Evolutionary conservation across 2,329 filamentous ascomycete genomes (phyloP), one percentile per base, ranked within the genome.

Genomic region (Thielaviopsis populi): DNA sequence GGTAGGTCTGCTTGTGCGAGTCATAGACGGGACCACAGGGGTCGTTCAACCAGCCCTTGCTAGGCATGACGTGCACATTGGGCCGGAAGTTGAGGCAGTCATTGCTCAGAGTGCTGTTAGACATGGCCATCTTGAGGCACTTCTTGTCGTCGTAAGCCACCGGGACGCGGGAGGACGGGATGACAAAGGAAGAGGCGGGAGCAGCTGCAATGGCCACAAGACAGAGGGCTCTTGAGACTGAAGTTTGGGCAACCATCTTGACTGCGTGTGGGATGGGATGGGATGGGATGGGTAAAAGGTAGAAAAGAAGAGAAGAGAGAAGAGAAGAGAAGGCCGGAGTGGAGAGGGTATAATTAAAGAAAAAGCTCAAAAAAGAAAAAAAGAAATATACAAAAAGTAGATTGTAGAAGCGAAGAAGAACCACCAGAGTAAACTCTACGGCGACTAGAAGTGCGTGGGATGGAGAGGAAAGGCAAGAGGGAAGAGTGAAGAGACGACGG

Each of bases 21-120:
- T 78, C 75, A 2, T 74, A 75, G 68, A 76, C 77, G 66, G 77
- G 75, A 73, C 75, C 75, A 64, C 75, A 76, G 11, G 75, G 75
- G 64, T 77, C 76, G 42, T 74, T 75, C 50, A 76, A 74, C 58
- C 75, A 71, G 6, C 75, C 74, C 46, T 69, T 71, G 0, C 72
- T 70, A 3, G 75, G 75, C 1, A 76, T 70, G 1, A 78, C 70
- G 61, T 77, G 75, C 17, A 75, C 72, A 66, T 70, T 72, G 2
- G 75, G 75, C 68, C 68, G 60, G 60, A 61, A 65, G 15, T 61
- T 60, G 27, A 65, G 64, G 61, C 64, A 65, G 53, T 65, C 64
- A 6, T 53, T 54, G 43, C 42, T 63, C 11, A 59, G 42, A 22
- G 64, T 63, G 37, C 64, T 54, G 24, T 65, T 65, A 27, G 60